Evolutionary conservation across 306 rosid species (phyloP), one percentile per base, ranked within the genome.

Genomic region (Corylus americana): DNA sequence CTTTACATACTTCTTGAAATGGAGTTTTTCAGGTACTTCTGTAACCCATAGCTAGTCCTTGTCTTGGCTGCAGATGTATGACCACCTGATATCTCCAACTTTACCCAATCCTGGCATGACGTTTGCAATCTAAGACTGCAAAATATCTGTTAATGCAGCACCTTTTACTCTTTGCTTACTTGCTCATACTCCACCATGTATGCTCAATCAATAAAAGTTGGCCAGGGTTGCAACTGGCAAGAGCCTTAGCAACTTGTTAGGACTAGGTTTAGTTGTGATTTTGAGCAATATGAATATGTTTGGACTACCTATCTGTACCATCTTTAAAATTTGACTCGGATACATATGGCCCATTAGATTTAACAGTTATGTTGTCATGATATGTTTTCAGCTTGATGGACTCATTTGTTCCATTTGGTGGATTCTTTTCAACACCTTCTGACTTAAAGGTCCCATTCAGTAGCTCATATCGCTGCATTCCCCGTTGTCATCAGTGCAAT

Each of bases 351-450:
- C 53, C 50, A 63, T 57, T 70, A 47, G 42, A 45, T 72, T 82
- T 85, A 63, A 78, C 57, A 35, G 74, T 62, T 71, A 82, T 25
- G 73, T 70, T 27, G 77, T 84, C 73, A n/a, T 85, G 74, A 74
- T 80, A 44, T 31, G 16, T 78, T 74, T 74, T 57, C 99, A 96
- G 99, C 89, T 89, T 96, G 80, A 90, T 93, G 98, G 94, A 92
- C 67, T 91, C 99, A 51, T 96, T 96, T 85, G 93, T 96, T 71
- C 99, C 99, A 31, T 86, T 96, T 67, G 98, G 97, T 47, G 99
- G 99, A 69, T 93, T 96, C 89, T 96, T 96, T 74, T 79, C 97
- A 48, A 85, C 98, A n/a, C 93, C 92, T 71, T 82, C 97, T 77
- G 98, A 93, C 80, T 64, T 86, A 29, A 90, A 81, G 85, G 75